Base-by-base conservation (phyloP, 139 green algal genomes). In the Chlorella sorokiniana region DNA sequence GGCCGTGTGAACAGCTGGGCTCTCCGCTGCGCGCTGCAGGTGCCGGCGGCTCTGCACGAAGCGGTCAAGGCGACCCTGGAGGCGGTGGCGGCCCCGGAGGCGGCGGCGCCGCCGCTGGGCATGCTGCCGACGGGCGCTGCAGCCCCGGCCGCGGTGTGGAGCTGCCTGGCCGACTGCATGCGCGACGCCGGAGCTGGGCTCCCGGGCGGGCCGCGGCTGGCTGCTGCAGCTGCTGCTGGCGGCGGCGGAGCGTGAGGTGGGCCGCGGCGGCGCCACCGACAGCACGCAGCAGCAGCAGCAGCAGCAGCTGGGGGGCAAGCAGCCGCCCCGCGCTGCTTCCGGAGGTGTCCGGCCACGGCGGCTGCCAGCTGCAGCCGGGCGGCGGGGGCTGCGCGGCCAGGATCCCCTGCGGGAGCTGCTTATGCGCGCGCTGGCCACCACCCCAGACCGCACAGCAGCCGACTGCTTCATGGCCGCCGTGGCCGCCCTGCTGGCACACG, bases 401-500 rank as follows among this genome's bases (percentile, higher is more conserved):
- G 51, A 64, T 5, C 44, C 29, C 0, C 78, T 83, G 41, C 44
- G 65, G 4, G 63, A 80, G 59, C 79, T 84, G n/a, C 71, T 87
- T 16, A 72, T 82, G 41, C 48, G 78, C 9, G 63, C 63, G 54
- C 69, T 87, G 67, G 70, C 65, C 68, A 74, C 78, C 38, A 67
- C 72, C 0, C 80, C 62, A 3, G 79, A 80, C 82, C 56, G 35
- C 70, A 56, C 42, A 1, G 82, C 82, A 25, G 63, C 82, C 1
- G 76, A 69, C 29, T 80, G 48, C 29, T 82, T 86, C 74, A 86
- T 86, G 33, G 62, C n/a, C 0, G 82, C 82, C 1, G 82, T 86
- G 9, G 54, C 38, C 31, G 63, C 54, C 3, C 61, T 86, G 20
- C 54, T 86, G 31, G 73, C 61, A 1, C 40, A 75, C 31, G 61